Evolutionary conservation across 306 rosid species (phyloP).

Genomic region (Vachellia pachyceras): DNA sequence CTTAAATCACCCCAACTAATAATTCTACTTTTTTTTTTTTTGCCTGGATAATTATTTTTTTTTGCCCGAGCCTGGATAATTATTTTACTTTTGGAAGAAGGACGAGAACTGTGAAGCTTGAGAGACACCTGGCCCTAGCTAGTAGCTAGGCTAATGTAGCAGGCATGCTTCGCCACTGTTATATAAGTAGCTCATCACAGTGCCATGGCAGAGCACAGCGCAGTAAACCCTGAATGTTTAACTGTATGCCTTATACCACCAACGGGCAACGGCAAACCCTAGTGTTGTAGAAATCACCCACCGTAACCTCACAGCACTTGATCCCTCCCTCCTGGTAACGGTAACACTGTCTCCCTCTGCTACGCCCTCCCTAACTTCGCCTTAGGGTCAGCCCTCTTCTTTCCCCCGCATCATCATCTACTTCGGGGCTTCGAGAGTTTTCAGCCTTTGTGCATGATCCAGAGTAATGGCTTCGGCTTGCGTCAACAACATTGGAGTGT

Average conservation of each 20-base stretch:
- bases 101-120: neutral
- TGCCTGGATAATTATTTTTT: too few species aligned
- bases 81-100: neutral
- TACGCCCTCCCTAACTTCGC: neutral
- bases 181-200: slow-evolving; percentile 33
- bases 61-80: neutral
- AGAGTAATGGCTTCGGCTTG: slow-evolving; percentile 88
- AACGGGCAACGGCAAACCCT: slow-evolving; percentile 25
- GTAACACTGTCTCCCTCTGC: neutral
- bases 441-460: slow-evolving; percentile 38
- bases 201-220: slow-evolving; percentile 3
- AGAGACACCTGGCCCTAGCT: slow-evolving; percentile 41
- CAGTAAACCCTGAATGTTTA: neutral
- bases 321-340: neutral
- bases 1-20: too few species aligned
- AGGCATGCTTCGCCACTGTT: slow-evolving; percentile 40
- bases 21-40: neutral
- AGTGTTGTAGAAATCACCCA: neutral
- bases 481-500: slow-evolving; percentile 74
- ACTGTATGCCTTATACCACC: neutral
- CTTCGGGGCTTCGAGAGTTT: neutral
- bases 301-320: neutral
- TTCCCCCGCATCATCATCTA: neutral
- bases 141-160: slow-evolving; percentile 12
- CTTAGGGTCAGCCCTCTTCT: neutral